Evolutionary conservation across 176 grass and related monocot genomes (phyloP), one percentile per base, ranked within the genome.

Genomic region (Zizania latifolia): DNA sequence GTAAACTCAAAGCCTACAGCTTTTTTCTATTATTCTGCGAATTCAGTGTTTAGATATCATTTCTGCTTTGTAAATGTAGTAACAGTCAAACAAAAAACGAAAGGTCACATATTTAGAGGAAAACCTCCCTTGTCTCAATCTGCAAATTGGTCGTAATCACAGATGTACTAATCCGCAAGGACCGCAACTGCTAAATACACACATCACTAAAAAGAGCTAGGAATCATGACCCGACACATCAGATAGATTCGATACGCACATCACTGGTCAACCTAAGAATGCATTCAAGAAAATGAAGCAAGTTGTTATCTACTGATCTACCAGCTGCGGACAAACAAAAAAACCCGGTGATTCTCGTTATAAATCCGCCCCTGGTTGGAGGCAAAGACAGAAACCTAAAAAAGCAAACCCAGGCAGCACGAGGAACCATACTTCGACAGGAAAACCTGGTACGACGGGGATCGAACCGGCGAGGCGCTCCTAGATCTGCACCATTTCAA

Each of bases 401-500:
- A n/a, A n/a, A n/a, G n/a, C n/a, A n/a, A 74, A 61, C 21, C 22
- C 7, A 48, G 7, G 29, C 66, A 28, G 43, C 23, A 54, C 0
- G 30, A 19, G n/a, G 1, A 57, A 35, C 37, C 53, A 37, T 39
- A 11, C 44, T 19, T 46, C 15, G 44, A 46, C 44, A 13, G 44
- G 16, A 17, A 0, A 46, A 46, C 4, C 44, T 0, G 44, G 40
- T n/a, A n/a, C n/a, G 10, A 44, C 9, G 38, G 38, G 54, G 29
- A 41, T 17, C 33, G 37, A 26, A 36, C 56, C 55, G 33, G 67
- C 44, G 22, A 3, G 65, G 63, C 40, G 81, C 55, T 39, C n/a
- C 74, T 65, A 65, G 78, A 86, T 81, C 83, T 75, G 57, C 40
- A 16, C 8, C 39, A 24, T 10, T 21, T 13, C 36, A 31, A 36